phyloP scores from a whole-genome alignment of 495 filamentous ascomycete species.

The Lichina pygmaea region DNA sequence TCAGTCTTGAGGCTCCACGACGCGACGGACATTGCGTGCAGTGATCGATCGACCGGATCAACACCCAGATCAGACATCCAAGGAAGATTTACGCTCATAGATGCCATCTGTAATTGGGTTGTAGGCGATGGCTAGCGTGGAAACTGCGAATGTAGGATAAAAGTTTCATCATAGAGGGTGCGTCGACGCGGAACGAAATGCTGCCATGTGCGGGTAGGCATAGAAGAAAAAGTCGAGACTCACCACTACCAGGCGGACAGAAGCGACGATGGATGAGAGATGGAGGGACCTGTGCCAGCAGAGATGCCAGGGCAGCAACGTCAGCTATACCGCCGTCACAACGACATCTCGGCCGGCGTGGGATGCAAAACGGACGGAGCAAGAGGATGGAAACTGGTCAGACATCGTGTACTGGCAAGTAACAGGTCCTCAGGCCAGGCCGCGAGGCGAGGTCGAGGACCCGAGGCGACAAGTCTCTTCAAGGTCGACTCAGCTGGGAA shows the following conservation, averaged over 20 bases:
- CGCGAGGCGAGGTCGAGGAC: conserved; percentile 24
- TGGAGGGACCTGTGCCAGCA: background rate
- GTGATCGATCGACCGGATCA: no score
- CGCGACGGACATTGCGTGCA: no score
- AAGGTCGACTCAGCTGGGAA: conserved; percentile 84
- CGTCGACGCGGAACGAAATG: background rate
- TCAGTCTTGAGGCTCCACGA: no score
- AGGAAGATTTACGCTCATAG: conserved; percentile 33
- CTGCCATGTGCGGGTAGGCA: background rate
- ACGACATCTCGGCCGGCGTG: background rate
- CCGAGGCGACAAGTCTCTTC: conserved; percentile 51
- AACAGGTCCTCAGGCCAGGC: conserved; percentile 36
- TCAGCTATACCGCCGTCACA: background rate
- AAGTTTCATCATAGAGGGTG: conserved; percentile 25
- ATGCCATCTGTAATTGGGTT: conserved; percentile 21
- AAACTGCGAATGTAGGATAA: conserved; percentile 38
- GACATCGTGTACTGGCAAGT: conserved; percentile 97
- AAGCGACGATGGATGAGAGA: background rate
- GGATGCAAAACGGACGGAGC: background rate
- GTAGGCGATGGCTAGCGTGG: conserved; percentile 30
- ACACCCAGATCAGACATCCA: conserved; percentile 31
- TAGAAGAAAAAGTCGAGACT: conserved; percentile 8
- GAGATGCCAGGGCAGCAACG: background rate
- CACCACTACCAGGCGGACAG: background rate
- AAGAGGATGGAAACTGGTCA: conserved; percentile 21